Base-by-base conservation (phyloP, 2,329 filamentous ascomycete genomes). In the Chaetomium olivaceum region DNA sequence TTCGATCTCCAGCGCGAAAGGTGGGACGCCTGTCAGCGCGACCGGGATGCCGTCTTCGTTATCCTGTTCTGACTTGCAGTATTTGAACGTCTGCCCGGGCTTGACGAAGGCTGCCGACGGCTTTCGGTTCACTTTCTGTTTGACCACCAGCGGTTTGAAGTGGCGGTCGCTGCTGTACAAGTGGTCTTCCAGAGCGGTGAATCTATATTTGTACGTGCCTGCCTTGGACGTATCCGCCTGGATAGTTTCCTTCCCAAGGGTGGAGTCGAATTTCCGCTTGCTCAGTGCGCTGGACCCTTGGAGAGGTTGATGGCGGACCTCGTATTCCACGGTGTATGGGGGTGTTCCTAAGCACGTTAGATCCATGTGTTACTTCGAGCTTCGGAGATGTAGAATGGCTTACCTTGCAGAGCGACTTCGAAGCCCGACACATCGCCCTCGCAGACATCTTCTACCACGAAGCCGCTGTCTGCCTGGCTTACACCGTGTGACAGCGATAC, bases 391-490 rank as follows among this genome's bases (percentile, higher is more conserved):
- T 39, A 1, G 12, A 8, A 11, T 11, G 56, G 27, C 83, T 79
- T 85, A 86, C 92, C 94, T 75, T 86, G 86, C 68, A 99, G 84
- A 52, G 85, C 84, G 61, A 99, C 81, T 73, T 97, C 93, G 63
- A 97, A 88, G 3, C 89, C 88, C 76, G 97, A 94, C 73, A 97
- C 91, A 68, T 98, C 94, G 33, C 94, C 94, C 79, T 99, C 93
- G 74, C 95, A 99, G 33, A 99, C 89, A 67, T 93, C 89, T 51
- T 88, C 85, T 77, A 96, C 96, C 71, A 88, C 76, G 74, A 89
- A 91, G 39, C 83, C 82, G 31, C 82, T 80, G 9, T 80, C 81
- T 19, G 82, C 80, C 43, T 83, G 77, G 12, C 80, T 80, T 56
- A 91, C 82, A 56, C 88, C 85, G 4, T 87, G 82, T n/a, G 86